Evolutionary conservation across 345 rosid genomes (phyloP).

Genomic region (Dipteronia sinensis): DNA sequence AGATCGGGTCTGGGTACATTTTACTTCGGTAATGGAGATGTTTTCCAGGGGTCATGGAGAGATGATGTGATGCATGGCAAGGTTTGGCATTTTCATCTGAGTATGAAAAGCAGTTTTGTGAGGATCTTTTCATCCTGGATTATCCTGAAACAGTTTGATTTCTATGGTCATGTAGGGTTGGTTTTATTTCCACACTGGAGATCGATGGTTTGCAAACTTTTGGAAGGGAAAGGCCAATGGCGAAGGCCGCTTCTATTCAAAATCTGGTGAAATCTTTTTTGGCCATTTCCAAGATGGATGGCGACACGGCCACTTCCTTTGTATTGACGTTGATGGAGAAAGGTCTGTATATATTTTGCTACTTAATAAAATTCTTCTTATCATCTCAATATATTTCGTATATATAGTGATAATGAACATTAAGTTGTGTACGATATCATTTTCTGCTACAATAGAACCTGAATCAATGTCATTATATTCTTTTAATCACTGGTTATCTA

Average conservation of each 20-base stretch:
- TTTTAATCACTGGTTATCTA: not conserved
- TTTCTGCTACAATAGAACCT: not conserved
- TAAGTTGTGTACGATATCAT: not conserved
- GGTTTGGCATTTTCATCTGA: constrained; percentile 42
- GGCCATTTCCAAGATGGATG: constrained; percentile 93
- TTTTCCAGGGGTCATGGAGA: constrained; percentile 98
- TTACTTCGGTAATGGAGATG: constrained; percentile 92
- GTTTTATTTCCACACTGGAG: constrained; percentile 91
- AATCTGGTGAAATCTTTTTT: constrained; percentile 74
- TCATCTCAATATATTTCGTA: not conserved
- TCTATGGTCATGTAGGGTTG: constrained; percentile 61
- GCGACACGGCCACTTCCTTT: constrained; percentile 82
- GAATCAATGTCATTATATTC: not conserved
- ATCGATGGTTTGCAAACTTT: constrained; percentile 95
- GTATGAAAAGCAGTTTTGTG: not conserved
- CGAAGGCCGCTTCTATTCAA: constrained; percentile 92
- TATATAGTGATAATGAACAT: not conserved
- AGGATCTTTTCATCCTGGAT: not conserved
- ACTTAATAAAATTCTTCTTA: not conserved
- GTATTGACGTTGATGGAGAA: constrained; percentile 71
- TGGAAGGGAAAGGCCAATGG: constrained; percentile 99
- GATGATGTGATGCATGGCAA: constrained; percentile 96
- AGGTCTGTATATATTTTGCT: constrained; percentile 50
- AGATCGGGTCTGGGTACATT: constrained; percentile 87
- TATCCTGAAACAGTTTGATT: constrained; percentile 2